These are phyloP conservation scores for Amyloporia xantha DNA, from an alignment of 768 basidiomycete genomes.

Conservation along the genomic window DNA sequence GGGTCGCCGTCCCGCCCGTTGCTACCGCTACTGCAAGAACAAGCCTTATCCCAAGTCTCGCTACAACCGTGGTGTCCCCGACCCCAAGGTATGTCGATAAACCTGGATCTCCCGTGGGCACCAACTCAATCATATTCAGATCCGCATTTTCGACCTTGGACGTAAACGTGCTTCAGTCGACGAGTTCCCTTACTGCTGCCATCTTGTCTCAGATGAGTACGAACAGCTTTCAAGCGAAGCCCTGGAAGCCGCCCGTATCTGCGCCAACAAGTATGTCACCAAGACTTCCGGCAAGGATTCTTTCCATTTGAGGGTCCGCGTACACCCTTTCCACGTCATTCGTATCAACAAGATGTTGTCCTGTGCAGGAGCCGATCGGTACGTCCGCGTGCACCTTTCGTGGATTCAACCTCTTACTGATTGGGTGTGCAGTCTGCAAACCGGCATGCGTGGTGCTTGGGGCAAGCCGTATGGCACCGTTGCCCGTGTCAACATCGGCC, in stretches of 20 bases:
- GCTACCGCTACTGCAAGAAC: slow-evolving; percentile 99
- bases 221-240: slow-evolving; percentile 95
- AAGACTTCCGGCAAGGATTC: slow-evolving; percentile 98
- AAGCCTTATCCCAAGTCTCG: slow-evolving; percentile 95
- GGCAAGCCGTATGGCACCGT: slow-evolving; percentile 97
- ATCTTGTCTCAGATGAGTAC: slow-evolving; percentile 96
- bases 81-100: slow-evolving; percentile 75
- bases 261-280: slow-evolving; percentile 99
- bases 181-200: slow-evolving; percentile 96
- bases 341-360: slow-evolving; percentile 99
- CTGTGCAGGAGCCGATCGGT: slow-evolving; percentile 98
- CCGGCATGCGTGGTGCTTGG: slow-evolving; percentile 99
- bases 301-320: slow-evolving; percentile 96
- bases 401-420: no score
- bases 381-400: no score
- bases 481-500: slow-evolving; percentile 95
- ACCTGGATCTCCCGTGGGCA: no score
- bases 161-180: slow-evolving; percentile 95
- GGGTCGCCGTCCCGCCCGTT: slow-evolving; percentile 97
- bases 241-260: slow-evolving; percentile 96
- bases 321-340: slow-evolving; percentile 97
- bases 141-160: slow-evolving; percentile 93
- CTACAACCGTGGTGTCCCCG: slow-evolving; percentile 99
- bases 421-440: slow-evolving; percentile 64
- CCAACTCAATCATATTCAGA: slow-evolving; percentile 44